Conservation (phyloP, 306 rosid species). For the Notholithocarpus densiflorus region DNA sequence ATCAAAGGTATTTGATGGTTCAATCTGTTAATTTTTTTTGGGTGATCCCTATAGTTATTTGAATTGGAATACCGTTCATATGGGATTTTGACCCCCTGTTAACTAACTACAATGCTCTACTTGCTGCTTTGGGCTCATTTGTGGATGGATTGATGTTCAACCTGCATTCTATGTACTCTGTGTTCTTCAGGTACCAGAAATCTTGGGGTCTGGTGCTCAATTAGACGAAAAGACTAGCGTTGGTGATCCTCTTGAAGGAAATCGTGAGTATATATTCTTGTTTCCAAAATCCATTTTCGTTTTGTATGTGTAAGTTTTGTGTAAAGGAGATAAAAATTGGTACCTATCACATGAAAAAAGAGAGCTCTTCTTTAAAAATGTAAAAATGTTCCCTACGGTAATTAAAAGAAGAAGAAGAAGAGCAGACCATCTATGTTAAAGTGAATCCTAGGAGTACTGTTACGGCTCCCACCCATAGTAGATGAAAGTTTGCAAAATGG, state of each 20-base stretch:
- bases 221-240: slow-evolving; percentile 39
- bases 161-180: background rate
- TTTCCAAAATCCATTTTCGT: background rate
- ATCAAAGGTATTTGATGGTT: slow-evolving; percentile 38
- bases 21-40: background rate
- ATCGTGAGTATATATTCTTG: slow-evolving; percentile 56
- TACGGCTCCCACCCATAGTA: no score
- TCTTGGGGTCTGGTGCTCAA: slow-evolving; percentile 36
- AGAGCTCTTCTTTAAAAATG: no score
- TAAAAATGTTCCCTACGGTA: no score
- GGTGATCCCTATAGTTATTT: background rate
- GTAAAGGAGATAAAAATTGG: background rate
- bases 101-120: slow-evolving; percentile 14
- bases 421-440: background rate
- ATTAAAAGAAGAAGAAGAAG: no score
- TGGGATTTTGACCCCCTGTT: background rate
- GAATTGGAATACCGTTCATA: background rate
- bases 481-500: no score
- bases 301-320: background rate
- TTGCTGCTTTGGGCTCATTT: slow-evolving; percentile 17
- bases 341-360: background rate
- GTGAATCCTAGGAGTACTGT: background rate
- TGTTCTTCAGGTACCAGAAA: slow-evolving; percentile 50
- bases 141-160: slow-evolving; percentile 8
- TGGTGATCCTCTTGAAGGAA: slow-evolving; percentile 48